phyloP scores from a whole-genome alignment of 163 green algal species.

The Botryococcus braunii region DNA sequence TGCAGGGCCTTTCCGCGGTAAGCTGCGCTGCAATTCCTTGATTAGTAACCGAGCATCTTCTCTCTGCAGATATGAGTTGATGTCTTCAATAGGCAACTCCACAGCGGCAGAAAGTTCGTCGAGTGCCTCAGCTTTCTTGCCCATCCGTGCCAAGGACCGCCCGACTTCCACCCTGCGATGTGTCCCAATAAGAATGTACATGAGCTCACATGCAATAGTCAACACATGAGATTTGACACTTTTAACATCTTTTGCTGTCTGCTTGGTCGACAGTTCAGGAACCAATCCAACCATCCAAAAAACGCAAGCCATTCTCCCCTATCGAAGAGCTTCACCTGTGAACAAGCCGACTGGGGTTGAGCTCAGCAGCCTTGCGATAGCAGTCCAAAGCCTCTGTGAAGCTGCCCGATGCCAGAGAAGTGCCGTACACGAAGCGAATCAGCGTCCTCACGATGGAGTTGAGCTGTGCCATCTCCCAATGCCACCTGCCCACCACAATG shows the following conservation, averaged over 20 bases:
- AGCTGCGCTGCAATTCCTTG: too few species aligned
- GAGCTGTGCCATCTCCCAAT: conserved; percentile 69
- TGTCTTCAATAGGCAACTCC: conserved; percentile 43
- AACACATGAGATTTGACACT: too few species aligned
- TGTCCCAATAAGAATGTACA: too few species aligned
- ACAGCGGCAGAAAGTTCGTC: conserved; percentile 27
- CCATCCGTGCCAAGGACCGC: conserved; percentile 33
- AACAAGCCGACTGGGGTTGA: conserved; percentile 49
- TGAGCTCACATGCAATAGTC: too few species aligned
- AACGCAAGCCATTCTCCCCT: too few species aligned
- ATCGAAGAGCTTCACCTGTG: conserved; percentile 38
- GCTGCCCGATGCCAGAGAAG: conserved; percentile 42
- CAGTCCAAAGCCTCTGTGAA: conserved; percentile 42
- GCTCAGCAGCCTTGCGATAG: conserved; percentile 36
- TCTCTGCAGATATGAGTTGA: conserved; percentile 45
- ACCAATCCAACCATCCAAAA: too few species aligned
- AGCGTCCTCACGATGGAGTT: conserved; percentile 58
- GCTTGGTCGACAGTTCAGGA: too few species aligned
- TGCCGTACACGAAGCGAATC: conserved; percentile 53
- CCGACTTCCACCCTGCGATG: conserved; percentile 39
- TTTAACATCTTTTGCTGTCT: too few species aligned
- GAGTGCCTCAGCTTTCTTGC: conserved; percentile 30
- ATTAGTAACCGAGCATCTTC: too few species aligned
- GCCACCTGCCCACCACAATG: conserved; percentile 25
- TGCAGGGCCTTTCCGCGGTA: too few species aligned